These are phyloP conservation scores for Pseudevernia furfuracea DNA, from an alignment of 495 filamentous ascomycete species.

Conservation along the genomic window DNA sequence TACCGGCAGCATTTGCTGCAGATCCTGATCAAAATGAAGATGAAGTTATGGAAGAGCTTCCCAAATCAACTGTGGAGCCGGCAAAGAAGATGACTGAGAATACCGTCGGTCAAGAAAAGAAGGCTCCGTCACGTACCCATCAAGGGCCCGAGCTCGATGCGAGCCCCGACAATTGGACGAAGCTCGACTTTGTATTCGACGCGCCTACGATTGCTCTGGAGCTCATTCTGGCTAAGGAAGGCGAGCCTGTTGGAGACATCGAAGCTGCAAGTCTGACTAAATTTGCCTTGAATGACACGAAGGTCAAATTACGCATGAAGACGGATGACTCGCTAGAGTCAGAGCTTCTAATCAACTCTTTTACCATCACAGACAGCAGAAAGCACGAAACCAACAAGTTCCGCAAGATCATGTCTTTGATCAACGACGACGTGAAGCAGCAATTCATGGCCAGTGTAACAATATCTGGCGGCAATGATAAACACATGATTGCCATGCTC, in stretches of 20 bases:
- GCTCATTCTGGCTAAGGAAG: constrained; percentile 66
- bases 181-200: constrained; percentile 87
- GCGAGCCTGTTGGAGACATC: constrained; percentile 66
- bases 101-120: constrained; percentile 24
- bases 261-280: constrained; percentile 80
- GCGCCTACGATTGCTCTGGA: constrained; percentile 81
- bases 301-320: constrained; percentile 88
- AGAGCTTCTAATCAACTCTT: constrained; percentile 86
- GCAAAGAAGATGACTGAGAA: constrained; percentile 35
- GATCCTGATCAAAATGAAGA: constrained; percentile 61
- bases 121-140: constrained; percentile 43
- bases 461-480: constrained; percentile 78
- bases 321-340: constrained; percentile 88
- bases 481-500: constrained; percentile 79
- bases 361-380: constrained; percentile 88
- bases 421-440: constrained; percentile 88
- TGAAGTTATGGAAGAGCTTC: constrained; percentile 56
- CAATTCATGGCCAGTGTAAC: constrained; percentile 95
- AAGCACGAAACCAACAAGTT: constrained; percentile 85
- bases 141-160: constrained; percentile 59
- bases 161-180: constrained; percentile 71
- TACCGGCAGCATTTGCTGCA: constrained; percentile 76
- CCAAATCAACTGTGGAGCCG: constrained; percentile 46
- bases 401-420: constrained; percentile 94
- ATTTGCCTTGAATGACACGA: constrained; percentile 88